Evolutionary conservation across 345 rosid species (phyloP).

Genomic region (Lepidium sativum): DNA sequence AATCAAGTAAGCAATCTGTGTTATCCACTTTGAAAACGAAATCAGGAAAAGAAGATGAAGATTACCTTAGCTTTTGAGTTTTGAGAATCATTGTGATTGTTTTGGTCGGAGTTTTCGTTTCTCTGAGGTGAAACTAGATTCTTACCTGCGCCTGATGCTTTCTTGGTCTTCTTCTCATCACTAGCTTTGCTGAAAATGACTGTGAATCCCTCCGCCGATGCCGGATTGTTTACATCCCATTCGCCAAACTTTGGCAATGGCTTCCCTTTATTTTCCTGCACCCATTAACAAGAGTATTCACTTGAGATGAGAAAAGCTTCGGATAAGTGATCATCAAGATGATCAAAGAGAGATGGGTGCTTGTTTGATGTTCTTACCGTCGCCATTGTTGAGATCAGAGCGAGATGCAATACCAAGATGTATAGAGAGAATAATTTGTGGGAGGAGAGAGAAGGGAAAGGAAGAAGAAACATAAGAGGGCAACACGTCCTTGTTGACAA

Average conservation of each 20-base stretch:
- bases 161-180: slow-evolving; percentile 45
- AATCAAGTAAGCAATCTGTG: slow-evolving; percentile 9
- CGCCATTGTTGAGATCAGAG: slow-evolving; percentile 20
- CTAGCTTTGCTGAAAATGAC: slow-evolving; percentile 59
- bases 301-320: background rate
- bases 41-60: background rate
- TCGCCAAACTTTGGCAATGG: slow-evolving; percentile 57
- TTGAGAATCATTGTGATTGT: slow-evolving; percentile 8
- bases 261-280: slow-evolving; percentile 37
- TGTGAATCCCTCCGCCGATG: slow-evolving; percentile 54
- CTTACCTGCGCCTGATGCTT: slow-evolving; percentile 14
- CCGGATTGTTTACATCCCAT: slow-evolving; percentile 53
- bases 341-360: background rate
- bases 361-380: slow-evolving; percentile 16
- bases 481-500: slow-evolving; percentile 29
- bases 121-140: slow-evolving; percentile 22
- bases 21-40: background rate
- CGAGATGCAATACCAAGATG: background rate
- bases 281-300: background rate
- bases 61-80: slow-evolving; percentile 20
- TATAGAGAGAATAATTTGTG: slow-evolving; percentile 1
- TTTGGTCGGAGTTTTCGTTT: slow-evolving; percentile 16
- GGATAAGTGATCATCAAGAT: background rate
- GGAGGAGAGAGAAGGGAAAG: slow-evolving; percentile 5
- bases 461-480: slow-evolving; percentile 18